Conservation (phyloP, 2,329 filamentous ascomycete genomes). For the Colletotrichum eleusines region DNA sequence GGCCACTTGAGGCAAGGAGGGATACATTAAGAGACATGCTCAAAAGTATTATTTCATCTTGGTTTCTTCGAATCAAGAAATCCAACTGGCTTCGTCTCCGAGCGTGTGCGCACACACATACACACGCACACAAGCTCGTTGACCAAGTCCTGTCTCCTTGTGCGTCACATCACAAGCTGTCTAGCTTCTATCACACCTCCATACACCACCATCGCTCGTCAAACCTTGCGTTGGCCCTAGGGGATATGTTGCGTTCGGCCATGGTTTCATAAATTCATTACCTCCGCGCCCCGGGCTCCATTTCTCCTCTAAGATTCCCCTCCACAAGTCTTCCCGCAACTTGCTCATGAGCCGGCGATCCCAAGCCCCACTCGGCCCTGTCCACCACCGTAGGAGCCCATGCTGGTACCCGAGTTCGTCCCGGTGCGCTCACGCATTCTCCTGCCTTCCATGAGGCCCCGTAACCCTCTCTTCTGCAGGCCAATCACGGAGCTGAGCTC, state of each 20-base stretch:
- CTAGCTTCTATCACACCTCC: neutral
- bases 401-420: constrained; percentile 49
- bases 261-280: constrained; percentile 40
- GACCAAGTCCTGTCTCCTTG: neutral
- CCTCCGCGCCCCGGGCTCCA: constrained; percentile 15
- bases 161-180: neutral
- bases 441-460: constrained; percentile 94
- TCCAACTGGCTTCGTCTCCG: neutral
- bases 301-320: neutral
- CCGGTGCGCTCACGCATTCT: constrained; percentile 81
- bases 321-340: neutral
- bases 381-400: constrained; percentile 42
- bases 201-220: neutral
- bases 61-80: neutral
- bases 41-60: neutral
- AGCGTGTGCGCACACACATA: no score
- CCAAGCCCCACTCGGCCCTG: constrained; percentile 62
- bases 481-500: constrained; percentile 92
- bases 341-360: constrained; percentile 61
- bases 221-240: neutral
- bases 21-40: neutral
- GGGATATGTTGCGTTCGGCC: constrained; percentile 28
- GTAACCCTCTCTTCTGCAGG: constrained; percentile 90
- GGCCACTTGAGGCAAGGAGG: neutral
- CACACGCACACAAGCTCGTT: neutral